A percentile compares a stretch with the other conserved stretches of the same genome.
phyloP scores from a whole-genome alignment of 2,329 filamentous ascomycete genomes.

The Hypoxylon rubiginosum region DNA sequence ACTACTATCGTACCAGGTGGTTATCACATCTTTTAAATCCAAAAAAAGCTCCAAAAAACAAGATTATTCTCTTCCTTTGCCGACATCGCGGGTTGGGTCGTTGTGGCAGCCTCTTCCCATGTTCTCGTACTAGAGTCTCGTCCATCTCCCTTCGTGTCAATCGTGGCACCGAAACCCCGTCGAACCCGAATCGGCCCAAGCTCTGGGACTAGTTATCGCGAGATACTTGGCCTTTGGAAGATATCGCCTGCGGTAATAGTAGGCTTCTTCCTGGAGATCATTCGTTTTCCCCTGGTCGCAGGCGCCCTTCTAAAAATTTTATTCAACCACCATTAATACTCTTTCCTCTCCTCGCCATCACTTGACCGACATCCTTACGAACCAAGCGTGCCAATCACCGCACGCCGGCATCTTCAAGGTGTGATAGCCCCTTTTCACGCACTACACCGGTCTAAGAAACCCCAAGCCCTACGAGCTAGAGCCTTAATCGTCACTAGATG shows the following conservation, averaged over 20 bases:
- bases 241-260: constrained; percentile 62
- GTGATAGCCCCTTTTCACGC: constrained; percentile 12
- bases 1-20: constrained; percentile 29
- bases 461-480: not conserved
- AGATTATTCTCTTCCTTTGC: constrained; percentile 35
- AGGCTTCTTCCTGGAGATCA: constrained; percentile 57
- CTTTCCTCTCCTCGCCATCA: constrained; percentile 20
- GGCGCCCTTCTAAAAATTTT: constrained; percentile 65
- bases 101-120: constrained; percentile 46
- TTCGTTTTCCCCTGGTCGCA: constrained; percentile 65
- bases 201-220: constrained; percentile 45
- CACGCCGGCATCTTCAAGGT: constrained; percentile 34
- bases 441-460: not conserved
- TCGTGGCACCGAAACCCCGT: constrained; percentile 47
- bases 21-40: constrained; percentile 31
- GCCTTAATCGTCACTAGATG: not conserved
- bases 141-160: constrained; percentile 47
- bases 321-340: constrained; percentile 51
- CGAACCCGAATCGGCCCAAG: constrained; percentile 42
- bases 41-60: constrained; percentile 36
- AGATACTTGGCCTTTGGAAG: constrained; percentile 45
- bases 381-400: constrained; percentile 17
- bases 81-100: constrained; percentile 30
- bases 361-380: constrained; percentile 25
- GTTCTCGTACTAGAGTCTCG: constrained; percentile 46